These are phyloP conservation scores for Trypethelium eluteriae DNA, from an alignment of 495 filamentous ascomycete species.

Conservation along the genomic window DNA sequence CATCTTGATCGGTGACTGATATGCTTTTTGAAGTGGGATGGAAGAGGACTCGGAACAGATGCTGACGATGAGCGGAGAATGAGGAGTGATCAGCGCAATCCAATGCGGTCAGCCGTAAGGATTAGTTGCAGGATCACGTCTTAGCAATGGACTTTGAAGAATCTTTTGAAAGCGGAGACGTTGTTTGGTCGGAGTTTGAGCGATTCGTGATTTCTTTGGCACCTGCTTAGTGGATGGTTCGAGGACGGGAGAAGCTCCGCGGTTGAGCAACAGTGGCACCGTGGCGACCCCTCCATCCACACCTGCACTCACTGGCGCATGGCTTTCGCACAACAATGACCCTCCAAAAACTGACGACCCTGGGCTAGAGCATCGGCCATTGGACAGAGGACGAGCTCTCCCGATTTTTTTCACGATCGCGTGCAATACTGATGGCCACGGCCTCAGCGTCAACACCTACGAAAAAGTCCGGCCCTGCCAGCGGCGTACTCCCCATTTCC, in stretches of 20 bases:
- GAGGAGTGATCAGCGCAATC: neutral
- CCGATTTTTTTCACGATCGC: neutral
- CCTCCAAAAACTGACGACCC: no score
- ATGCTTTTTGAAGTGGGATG: neutral
- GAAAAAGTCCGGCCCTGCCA: slow-evolving; percentile 31
- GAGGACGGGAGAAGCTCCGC: neutral
- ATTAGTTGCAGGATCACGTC: no score
- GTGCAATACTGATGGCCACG: slow-evolving; percentile 7
- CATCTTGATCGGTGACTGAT: slow-evolving; percentile 30
- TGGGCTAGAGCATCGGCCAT: no score
- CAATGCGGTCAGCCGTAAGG: no score
- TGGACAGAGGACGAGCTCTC: no score
- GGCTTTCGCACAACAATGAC: no score
- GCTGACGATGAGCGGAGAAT: neutral
- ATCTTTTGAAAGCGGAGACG: no score
- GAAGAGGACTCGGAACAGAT: neutral
- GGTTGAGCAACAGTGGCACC: neutral
- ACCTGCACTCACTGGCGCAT: no score
- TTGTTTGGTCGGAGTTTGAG: no score
- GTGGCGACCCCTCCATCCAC: neutral
- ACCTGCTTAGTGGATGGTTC: neutral
- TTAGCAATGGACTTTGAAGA: no score
- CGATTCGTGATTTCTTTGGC: no score
- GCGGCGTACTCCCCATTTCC: slow-evolving; percentile 56
- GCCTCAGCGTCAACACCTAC: slow-evolving; percentile 3